Conservation (phyloP, 306 rosid species). For the Amphicarpaea edgeworthii region DNA sequence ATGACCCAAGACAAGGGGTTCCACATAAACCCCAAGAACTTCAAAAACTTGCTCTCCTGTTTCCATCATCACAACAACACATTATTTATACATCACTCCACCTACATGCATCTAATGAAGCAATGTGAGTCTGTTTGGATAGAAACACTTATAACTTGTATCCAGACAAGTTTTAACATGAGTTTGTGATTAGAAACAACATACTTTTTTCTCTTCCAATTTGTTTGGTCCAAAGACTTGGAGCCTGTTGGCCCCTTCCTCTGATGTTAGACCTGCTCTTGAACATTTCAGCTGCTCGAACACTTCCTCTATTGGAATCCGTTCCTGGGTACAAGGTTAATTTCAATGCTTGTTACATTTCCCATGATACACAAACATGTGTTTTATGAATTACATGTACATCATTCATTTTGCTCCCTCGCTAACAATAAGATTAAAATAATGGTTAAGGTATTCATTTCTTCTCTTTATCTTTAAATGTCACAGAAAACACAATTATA, state of each 20-base stretch:
- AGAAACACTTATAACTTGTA: no score
- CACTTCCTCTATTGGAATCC: constrained; percentile 87
- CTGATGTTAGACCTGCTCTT: constrained; percentile 76
- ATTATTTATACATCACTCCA: no score
- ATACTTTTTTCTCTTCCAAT: constrained; percentile 89
- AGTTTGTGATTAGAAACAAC: not conserved
- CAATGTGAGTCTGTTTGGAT: no score
- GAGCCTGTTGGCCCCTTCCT: constrained; percentile 87
- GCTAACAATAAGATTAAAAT: not conserved
- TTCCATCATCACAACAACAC: constrained; percentile 37
- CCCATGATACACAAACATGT: not conserved
- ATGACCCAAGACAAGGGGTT: constrained; percentile 97
- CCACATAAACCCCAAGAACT: constrained; percentile 99
- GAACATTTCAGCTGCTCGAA: constrained; percentile 91
- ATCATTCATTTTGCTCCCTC: constrained; percentile 4
- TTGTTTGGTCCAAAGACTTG: constrained; percentile 96
- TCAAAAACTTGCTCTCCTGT: constrained; percentile 89
- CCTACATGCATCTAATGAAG: constrained; percentile 7
- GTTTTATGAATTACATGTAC: not conserved
- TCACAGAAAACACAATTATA: not conserved
- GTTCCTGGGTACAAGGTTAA: constrained; percentile 57
- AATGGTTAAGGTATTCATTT: not conserved
- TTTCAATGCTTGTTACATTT: constrained; percentile 4
- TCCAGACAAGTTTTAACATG: no score
- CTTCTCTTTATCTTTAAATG: no score